phyloP scores from a whole-genome alignment of 345 rosid genomes.

The Zanthoxylum bungeanum region DNA sequence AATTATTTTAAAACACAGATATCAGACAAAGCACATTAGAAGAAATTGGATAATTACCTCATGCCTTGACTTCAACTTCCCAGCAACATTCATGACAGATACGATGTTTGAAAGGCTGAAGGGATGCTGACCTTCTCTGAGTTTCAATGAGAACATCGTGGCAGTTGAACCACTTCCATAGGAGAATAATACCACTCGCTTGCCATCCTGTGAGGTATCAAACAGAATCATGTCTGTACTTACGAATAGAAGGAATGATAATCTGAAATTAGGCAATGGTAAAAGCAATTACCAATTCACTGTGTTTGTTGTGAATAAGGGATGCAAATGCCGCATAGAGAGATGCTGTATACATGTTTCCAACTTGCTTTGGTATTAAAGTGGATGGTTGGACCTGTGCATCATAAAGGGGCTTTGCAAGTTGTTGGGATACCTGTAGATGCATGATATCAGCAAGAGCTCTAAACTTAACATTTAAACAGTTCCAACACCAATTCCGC shows the following conservation, averaged over 20 bases:
- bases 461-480: neutral
- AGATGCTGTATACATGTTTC: slow-evolving; percentile 99
- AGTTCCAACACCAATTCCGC: neutral
- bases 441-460: slow-evolving; percentile 24
- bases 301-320: slow-evolving; percentile 73
- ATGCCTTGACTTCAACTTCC: slow-evolving; percentile 80
- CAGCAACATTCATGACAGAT: slow-evolving; percentile 60
- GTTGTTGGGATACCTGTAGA: slow-evolving; percentile 82
- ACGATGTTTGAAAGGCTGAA: slow-evolving; percentile 84
- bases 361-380: slow-evolving; percentile 94
- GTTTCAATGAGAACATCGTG: slow-evolving; percentile 83
- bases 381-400: slow-evolving; percentile 85
- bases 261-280: neutral
- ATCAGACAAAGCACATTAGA: neutral
- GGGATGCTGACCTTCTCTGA: slow-evolving; percentile 59
- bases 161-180: slow-evolving; percentile 97
- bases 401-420: slow-evolving; percentile 85
- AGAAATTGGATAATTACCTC: slow-evolving; percentile 51
- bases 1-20: neutral
- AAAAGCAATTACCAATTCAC: slow-evolving; percentile 59
- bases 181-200: slow-evolving; percentile 81
- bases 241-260: neutral
- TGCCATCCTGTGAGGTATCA: slow-evolving; percentile 54
- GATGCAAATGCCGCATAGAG: slow-evolving; percentile 94
- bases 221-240: neutral